Conservation (phyloP, 495 filamentous ascomycete species). For the Podospora anserina region DNA sequence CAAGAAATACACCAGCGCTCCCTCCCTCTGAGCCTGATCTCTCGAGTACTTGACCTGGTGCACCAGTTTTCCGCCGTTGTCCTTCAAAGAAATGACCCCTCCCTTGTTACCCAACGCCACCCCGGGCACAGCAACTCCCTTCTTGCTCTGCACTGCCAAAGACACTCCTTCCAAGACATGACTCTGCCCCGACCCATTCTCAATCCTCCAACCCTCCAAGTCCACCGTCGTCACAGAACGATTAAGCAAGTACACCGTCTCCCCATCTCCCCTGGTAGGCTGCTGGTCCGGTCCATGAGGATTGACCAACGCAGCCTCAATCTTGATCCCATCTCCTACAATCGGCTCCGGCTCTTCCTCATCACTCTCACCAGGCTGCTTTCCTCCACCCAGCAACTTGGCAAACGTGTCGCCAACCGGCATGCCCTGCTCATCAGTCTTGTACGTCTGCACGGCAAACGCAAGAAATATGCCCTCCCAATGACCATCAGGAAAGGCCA, state of each 20-base stretch:
- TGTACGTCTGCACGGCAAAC: slow-evolving; percentile 35
- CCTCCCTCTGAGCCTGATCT: slow-evolving; percentile 6
- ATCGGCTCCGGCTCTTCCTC: not conserved
- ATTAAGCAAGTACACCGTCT: slow-evolving; percentile 23
- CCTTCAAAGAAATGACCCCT: slow-evolving; percentile 8
- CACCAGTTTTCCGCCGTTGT: slow-evolving; percentile 9
- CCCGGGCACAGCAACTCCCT: slow-evolving; percentile 18
- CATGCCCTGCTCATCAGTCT: slow-evolving; percentile 27
- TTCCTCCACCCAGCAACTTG: slow-evolving; percentile 9
- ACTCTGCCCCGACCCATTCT: slow-evolving; percentile 13
- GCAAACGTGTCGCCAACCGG: slow-evolving; percentile 18
- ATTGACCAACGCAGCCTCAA: slow-evolving; percentile 22
- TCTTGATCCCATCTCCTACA: not conserved
- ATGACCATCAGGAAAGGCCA: slow-evolving; percentile 29
- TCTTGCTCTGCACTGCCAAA: slow-evolving; percentile 11
- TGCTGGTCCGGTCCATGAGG: slow-evolving; percentile 21
- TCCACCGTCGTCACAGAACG: slow-evolving; percentile 11
- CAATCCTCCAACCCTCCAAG: slow-evolving; percentile 23
- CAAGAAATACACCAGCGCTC: slow-evolving; percentile 3
- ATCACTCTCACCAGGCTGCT: not conserved
- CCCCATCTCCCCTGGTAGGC: slow-evolving; percentile 12
- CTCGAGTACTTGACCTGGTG: slow-evolving; percentile 6
- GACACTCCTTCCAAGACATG: slow-evolving; percentile 13
- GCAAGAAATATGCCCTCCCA: slow-evolving; percentile 40
- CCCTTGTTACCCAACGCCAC: slow-evolving; percentile 11